Base-by-base conservation (phyloP, 345 rosid genomes). In the Euphorbia tirucalli region DNA sequence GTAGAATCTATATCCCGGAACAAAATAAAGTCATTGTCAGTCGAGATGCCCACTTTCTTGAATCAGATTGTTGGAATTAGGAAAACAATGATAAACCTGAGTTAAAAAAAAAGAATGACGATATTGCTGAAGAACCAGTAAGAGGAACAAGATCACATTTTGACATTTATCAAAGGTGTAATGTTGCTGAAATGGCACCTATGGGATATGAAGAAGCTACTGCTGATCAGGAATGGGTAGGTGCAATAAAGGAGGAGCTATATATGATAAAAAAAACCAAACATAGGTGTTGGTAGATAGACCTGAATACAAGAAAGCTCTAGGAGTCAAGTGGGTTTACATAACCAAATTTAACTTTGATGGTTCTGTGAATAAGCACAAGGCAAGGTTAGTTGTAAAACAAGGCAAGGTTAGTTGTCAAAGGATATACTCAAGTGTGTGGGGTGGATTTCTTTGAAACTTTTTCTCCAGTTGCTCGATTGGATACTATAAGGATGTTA, bases 121-220 rank as follows among this genome's bases (percentile, higher is more conserved):
- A 48, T 59, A 7, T 60, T 0, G 55, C 71, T 66, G 56, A 19
- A 0, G 15, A 44, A 65, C 55, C 68, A 7, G 27, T 55, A 30
- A n/a, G 69, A 35, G 73, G 76, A 28, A 72, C 63, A 1, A 66
- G 68, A 30, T 24, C 68, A 46, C 62, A 71, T 3, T 35, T 19
- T 48, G 15, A 9, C 15, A 48, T 48, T 48, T 48, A 48, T 48
- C 1, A 48, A 9, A 48, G 52, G 15, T 48, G 52, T 3, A 48
- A 48, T 48, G 11, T 7, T 5, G 7, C 52, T 0, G 8, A 11
- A 11, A 48, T 48, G 52, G 52, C 11, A 48, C 52, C 52, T 0
- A 3, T 18, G 15, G 2, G 19, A 11, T 16, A 48, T 16, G 19
- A 48, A 11, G 7, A 48, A 11, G 52, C 4, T 48, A 3, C 52